Base-by-base conservation (phyloP, 768 basidiomycete species). In the Candolleomyces aberdarensis region DNA sequence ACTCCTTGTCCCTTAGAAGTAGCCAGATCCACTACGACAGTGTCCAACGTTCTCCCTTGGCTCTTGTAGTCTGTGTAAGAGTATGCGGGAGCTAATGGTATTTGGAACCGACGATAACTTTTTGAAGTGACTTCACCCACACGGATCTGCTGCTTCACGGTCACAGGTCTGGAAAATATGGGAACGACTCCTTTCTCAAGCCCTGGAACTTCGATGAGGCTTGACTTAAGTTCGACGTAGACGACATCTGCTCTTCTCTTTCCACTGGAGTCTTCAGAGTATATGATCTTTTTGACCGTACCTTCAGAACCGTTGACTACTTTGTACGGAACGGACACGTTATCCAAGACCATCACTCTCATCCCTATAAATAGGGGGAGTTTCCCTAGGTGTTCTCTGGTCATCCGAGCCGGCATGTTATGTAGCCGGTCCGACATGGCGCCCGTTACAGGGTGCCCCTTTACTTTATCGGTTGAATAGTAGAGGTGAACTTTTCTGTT, bases 51-150 rank as follows among this genome's bases (percentile, higher is more conserved):
- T 1, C 68, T 57, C 0, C 72, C 71, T 50, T 73, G 72, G n/a
- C 59, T 63, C 32, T 72, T 72, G 64, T 68, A 68, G 41, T 69
- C 71, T 0, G 72, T 72, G 46, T 66, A 70, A 3, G 64, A 58
- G 51, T 71, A 72, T 19, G 68, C 70, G 0, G 70, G 73, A 0
- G 68, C 31, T 0, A 74, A 26, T 0, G 72, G 70, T 0, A 69
- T 20, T 51, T 74, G 64, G 5, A 19, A 49, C 5, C 64, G 47
- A 13, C 31, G 19, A 22, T 36, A 56, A 49, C 15, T 46, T 50
- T 26, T 44, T 1, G 22, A 13, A 1, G 0, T 22, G 26, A 26
- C 26, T 26, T 20, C 14, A 15, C 17, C 22, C 19, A 19, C 32
- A 3, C 5, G n/a, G 7, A 15, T 19, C 1, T 2, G 48, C 36